Evolutionary conservation across 2,329 filamentous ascomycete species (phyloP).

Genomic region (Xylariaceae sp.): DNA sequence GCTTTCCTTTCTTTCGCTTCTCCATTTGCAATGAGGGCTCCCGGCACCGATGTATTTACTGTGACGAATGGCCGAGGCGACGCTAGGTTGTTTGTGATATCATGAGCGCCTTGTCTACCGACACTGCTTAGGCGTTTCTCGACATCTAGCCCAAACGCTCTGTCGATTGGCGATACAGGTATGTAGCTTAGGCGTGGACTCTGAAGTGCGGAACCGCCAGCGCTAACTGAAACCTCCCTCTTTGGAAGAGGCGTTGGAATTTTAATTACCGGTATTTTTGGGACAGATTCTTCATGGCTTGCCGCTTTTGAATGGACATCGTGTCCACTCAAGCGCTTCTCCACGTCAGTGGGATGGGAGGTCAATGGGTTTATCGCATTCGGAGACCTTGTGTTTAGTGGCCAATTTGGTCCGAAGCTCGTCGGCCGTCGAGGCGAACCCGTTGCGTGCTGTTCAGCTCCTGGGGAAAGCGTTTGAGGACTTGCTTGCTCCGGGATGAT

Average conservation of each 20-base stretch:
- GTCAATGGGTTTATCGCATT: conserved; percentile 21
- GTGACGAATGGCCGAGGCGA: neutral
- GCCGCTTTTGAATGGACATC: neutral
- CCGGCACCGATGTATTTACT: neutral
- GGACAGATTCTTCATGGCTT: neutral
- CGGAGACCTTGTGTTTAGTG: conserved; percentile 16
- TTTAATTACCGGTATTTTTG: neutral
- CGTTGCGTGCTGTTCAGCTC: conserved; percentile 15
- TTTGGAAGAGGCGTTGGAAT: neutral
- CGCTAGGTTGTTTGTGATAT: neutral
- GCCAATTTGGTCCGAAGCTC: conserved; percentile 27
- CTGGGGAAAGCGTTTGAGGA: conserved; percentile 2
- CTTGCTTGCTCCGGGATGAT: conserved; percentile 21
- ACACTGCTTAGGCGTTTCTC: neutral
- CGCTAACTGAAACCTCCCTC: conserved; percentile 5
- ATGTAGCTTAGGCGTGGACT: conserved; percentile 24
- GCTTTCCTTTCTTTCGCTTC: neutral
- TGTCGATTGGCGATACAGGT: conserved; percentile 27
- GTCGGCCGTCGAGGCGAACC: conserved; percentile 9
- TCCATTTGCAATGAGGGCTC: neutral
- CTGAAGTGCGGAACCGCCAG: conserved; percentile 11
- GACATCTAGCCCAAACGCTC: conserved; percentile 18
- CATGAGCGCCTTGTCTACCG: neutral
- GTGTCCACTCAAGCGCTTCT: conserved; percentile 17
- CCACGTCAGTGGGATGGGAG: conserved; percentile 26